Evolutionary conservation across 2,329 filamentous ascomycete genomes (phyloP), one percentile per base, ranked within the genome.

Genomic region (Emmonsiellopsis sp.): DNA sequence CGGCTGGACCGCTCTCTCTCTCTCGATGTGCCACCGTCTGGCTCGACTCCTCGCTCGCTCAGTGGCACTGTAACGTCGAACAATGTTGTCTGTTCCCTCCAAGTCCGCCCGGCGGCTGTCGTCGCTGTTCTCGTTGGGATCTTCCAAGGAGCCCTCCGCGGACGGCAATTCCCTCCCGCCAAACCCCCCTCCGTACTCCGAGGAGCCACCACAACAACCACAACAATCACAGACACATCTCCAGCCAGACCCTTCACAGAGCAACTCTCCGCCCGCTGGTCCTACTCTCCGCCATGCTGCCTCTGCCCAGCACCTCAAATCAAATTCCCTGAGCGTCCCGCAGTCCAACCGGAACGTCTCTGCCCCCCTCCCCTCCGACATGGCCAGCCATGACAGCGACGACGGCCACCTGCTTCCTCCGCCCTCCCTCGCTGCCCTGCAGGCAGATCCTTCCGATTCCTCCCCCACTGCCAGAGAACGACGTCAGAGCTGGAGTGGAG

Each of bases 51-150:
- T 26, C 5, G 20, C 15, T 48, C 48, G 13, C 26, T 52, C 45
- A 38, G 31, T 48, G 13, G 11, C n/a, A 11, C 7, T 34, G 20
- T 31, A 34, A 13, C 31, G 7, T 11, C 48, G 2, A 51, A 56
- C 40, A 37, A 59, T 58, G 55, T 43, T 73, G 59, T 71, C 70
- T 30, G 66, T 70, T 63, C 70, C 70, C 50, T 65, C 66, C 54
- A 73, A 72, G 59, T 70, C 70, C 54, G 71, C 70, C 54, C 73
- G 69, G 63, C 71, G 72, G 55, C 71, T 75, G 54, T 73, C 72
- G 9, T 75, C 73, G 38, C 66, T 75, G 45, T 74, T 75, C 55
- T 73, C 71, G 6, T 55, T 73, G 55, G 64, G 68, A 10, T 67
- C 67, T 20, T 61, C 65, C 40, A 69, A 70, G 56, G 69, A 71